Base-by-base conservation (phyloP, 163 green algal species). In the Chlamydomonas reinhardtii region DNA sequence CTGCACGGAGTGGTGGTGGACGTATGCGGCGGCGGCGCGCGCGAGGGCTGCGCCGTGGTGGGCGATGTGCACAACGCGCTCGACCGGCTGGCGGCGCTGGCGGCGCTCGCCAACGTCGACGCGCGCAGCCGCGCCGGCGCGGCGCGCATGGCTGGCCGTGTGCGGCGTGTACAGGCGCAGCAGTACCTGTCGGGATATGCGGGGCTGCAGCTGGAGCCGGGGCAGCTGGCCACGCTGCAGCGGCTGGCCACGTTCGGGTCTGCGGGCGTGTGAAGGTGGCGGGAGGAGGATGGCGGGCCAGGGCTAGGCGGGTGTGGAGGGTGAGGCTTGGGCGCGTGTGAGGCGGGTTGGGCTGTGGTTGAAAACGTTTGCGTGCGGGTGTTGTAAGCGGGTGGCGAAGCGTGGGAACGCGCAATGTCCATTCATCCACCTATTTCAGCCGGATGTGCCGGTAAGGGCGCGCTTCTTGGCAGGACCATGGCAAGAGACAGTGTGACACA, bases 81-180 rank as follows among this genome's bases (percentile, higher is more conserved):
- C 24, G 80, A 86, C 5, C 69, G 80, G 5, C 34, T 79, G 25
- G 34, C 16, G 2, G 80, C 80, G 4, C 54, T 86, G 34, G 59
- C 56, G 35, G 24, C 11, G 15, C 73, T 86, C 4, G 65, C 54
- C 29, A 34, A 59, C 2, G 20, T 37, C 6, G 80, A 86, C 25
- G 56, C 56, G 15, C 12, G 25, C 2, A 71, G 80, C 32, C 69
- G 73, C 54, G 48, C 25, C 4, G 31, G 12, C 5, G 56, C 54
- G 70, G 54, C 70, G 25, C 54, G 56, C 15, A 62, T 22, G 35
- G 70, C 24, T 0, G 52, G 20, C 4, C n/a, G 56, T 14, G 35
- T 86, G 35, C 80, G 80, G 31, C 80, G 80, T 0, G 31, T 62
- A 35, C 66, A 71, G 43, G 29, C 37, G 32, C 24, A 31, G 22